Percentiles rank a stretch among this genome's conserved stretches.
Conservation (phyloP, 140 eudicot species). For the Erigeron philadelphicus region DNA sequence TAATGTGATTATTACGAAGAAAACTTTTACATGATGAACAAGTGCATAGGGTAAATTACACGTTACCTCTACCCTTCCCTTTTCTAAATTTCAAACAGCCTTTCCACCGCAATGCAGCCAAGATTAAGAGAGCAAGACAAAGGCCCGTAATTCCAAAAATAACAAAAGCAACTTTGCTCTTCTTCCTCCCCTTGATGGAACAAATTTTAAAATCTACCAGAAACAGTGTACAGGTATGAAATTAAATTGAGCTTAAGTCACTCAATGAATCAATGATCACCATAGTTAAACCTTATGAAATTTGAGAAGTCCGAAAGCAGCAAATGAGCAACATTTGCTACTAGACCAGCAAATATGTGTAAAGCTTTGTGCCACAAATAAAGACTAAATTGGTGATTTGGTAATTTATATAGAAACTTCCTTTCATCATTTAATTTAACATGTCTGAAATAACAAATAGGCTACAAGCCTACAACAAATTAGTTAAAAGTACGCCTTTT, state of each 20-base stretch:
- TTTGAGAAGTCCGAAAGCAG: too few species aligned
- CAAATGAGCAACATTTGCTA: too few species aligned
- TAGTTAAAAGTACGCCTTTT: background rate
- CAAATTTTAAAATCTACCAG: conserved; percentile 45
- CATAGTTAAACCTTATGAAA: too few species aligned
- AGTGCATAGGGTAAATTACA: background rate
- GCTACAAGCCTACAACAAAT: background rate
- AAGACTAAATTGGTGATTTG: too few species aligned
- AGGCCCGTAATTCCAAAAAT: conserved; percentile 28
- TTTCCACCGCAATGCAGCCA: conserved; percentile 46
- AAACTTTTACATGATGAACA: background rate
- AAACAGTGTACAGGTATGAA: too few species aligned
- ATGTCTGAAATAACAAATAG: background rate
- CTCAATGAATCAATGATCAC: too few species aligned
- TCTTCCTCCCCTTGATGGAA: conserved; percentile 29
- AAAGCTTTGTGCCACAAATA: too few species aligned
- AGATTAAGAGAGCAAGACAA: conserved; percentile 18
- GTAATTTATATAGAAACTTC: background rate
- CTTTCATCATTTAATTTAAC: background rate
- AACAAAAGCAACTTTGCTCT: conserved; percentile 26
- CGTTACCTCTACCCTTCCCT: conserved; percentile 31
- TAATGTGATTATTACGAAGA: background rate
- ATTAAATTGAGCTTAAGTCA: too few species aligned
- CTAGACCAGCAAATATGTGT: too few species aligned
- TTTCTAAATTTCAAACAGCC: conserved; percentile 27